phyloP scores from a whole-genome alignment of 345 rosid genomes.

The Cardamine resedifolia region DNA sequence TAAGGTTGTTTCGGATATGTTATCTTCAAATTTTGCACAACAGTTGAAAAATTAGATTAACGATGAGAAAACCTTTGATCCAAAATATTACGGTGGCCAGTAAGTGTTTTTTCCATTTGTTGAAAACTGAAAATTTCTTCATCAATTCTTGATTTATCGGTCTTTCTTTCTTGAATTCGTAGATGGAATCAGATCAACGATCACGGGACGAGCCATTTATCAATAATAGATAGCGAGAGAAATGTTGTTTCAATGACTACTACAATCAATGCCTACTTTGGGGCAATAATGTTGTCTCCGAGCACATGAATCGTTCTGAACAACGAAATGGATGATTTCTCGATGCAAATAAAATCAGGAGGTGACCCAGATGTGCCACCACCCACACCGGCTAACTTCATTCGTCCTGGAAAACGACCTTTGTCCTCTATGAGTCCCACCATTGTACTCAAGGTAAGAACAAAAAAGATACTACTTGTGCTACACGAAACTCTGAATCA shows the following conservation, averaged over 20 bases:
- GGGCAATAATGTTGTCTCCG: too few relatives aligned
- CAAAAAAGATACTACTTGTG: neutral
- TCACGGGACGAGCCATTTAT: too few relatives aligned
- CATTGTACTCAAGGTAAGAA: constrained; percentile 49
- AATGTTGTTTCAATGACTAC: too few relatives aligned
- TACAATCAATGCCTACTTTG: too few relatives aligned
- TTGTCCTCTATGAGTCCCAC: constrained; percentile 68
- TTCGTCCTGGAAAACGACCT: constrained; percentile 62
- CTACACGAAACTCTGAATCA: neutral
- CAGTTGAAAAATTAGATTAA: constrained; percentile 45
- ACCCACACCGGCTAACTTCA: constrained; percentile 53
- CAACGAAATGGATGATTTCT: constrained; percentile 75
- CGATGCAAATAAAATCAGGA: constrained; percentile 31
- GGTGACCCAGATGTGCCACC: constrained; percentile 28
- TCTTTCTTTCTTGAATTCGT: too few relatives aligned
- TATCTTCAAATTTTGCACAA: constrained; percentile 53
- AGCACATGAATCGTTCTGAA: too few relatives aligned
- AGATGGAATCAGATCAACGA: too few relatives aligned
- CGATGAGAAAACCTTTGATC: constrained; percentile 56
- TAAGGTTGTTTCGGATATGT: constrained; percentile 54
- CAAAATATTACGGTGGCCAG: constrained; percentile 57
- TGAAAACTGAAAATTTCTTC: neutral
- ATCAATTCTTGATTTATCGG: neutral
- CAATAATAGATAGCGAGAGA: too few relatives aligned
- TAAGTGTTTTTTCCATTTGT: constrained; percentile 4